A percentile compares a stretch with the other conserved stretches of the same genome.
These are phyloP conservation scores for Brettanomyces bruxellensis DNA, from an alignment of 805 yeast species.

Conservation along the genomic window DNA sequence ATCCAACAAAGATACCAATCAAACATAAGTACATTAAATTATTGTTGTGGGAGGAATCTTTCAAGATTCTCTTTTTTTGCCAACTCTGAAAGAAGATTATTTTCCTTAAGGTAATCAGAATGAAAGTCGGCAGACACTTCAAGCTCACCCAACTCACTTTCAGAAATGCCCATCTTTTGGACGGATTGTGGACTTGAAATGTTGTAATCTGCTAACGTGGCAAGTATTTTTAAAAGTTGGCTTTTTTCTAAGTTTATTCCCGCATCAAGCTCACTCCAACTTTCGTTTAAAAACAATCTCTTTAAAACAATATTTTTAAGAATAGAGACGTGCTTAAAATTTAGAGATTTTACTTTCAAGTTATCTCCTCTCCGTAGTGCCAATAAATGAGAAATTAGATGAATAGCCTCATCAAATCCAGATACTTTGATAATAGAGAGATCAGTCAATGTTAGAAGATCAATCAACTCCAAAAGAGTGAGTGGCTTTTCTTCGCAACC, in stretches of 20 bases:
- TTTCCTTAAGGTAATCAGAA: constrained; percentile 7
- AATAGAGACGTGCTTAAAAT: constrained; percentile 3
- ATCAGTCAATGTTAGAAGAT: constrained; percentile 34
- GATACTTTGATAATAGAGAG: constrained; percentile 40
- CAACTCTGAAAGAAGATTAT: constrained; percentile 10
- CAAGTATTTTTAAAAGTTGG: constrained; percentile 8
- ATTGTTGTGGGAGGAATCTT: neutral
- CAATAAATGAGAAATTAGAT: constrained; percentile 25
- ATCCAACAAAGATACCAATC: too few species aligned
- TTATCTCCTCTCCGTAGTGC: neutral
- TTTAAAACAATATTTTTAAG: constrained; percentile 43
- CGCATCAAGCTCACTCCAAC: constrained; percentile 34
- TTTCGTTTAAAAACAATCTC: constrained; percentile 44
- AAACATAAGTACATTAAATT: too few species aligned
- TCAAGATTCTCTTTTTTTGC: constrained; percentile 11
- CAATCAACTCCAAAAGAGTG: constrained; percentile 37
- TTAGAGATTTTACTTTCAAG: neutral
- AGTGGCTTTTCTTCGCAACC: constrained; percentile 33
- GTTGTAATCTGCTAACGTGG: constrained; percentile 4
- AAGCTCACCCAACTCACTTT: constrained; percentile 6
- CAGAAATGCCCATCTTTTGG: constrained; percentile 6
- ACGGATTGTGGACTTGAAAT: constrained; percentile 4
- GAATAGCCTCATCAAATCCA: constrained; percentile 39
- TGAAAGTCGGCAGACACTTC: neutral
- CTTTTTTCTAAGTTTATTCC: constrained; percentile 9